A percentile compares a stretch with the other conserved stretches of the same genome.
Evolutionary conservation across 495 filamentous ascomycete species (phyloP).

Genomic region (Talaromyces borbonicus): DNA sequence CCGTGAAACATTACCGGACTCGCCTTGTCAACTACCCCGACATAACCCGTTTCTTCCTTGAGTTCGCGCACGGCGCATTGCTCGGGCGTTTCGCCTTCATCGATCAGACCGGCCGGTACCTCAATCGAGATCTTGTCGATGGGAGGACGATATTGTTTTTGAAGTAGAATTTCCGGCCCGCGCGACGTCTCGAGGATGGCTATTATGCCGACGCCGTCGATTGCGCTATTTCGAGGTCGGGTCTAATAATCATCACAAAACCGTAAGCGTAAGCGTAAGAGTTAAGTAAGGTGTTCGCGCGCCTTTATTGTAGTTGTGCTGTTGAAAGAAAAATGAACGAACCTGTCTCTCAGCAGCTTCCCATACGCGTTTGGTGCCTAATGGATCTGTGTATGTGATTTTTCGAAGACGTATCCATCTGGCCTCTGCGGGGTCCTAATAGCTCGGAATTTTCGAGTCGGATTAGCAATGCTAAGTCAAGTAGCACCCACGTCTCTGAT

Average conservation of each 20-base stretch:
- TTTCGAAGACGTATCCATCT: slow-evolving; percentile 64
- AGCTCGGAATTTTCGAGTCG: slow-evolving; percentile 3
- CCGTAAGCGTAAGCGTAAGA: not conserved
- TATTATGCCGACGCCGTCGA: slow-evolving; percentile 87
- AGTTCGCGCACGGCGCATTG: slow-evolving; percentile 79
- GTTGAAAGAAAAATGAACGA: slow-evolving; percentile 8
- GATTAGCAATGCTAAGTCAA: not conserved
- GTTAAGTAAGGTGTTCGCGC: no score
- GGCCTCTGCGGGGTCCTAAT: slow-evolving; percentile 47
- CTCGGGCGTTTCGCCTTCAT: slow-evolving; percentile 70
- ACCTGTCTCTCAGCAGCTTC: slow-evolving; percentile 67
- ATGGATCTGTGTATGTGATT: slow-evolving; percentile 63
- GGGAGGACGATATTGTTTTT: slow-evolving; percentile 84
- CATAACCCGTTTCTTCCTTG: slow-evolving; percentile 89
- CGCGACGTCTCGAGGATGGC: slow-evolving; percentile 69
- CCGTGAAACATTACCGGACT: slow-evolving; percentile 82
- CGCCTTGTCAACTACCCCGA: slow-evolving; percentile 55
- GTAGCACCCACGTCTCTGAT: no score
- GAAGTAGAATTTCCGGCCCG: slow-evolving; percentile 67
- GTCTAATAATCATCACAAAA: slow-evolving; percentile 32
- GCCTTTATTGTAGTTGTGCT: no score
- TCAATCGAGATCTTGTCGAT: slow-evolving; percentile 71
- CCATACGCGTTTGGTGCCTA: slow-evolving; percentile 62
- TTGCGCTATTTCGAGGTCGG: slow-evolving; percentile 53
- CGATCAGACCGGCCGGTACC: slow-evolving; percentile 77